Evolutionary conservation across 2,329 filamentous ascomycete genomes (phyloP).

Genomic region (Colletotrichum lini): DNA sequence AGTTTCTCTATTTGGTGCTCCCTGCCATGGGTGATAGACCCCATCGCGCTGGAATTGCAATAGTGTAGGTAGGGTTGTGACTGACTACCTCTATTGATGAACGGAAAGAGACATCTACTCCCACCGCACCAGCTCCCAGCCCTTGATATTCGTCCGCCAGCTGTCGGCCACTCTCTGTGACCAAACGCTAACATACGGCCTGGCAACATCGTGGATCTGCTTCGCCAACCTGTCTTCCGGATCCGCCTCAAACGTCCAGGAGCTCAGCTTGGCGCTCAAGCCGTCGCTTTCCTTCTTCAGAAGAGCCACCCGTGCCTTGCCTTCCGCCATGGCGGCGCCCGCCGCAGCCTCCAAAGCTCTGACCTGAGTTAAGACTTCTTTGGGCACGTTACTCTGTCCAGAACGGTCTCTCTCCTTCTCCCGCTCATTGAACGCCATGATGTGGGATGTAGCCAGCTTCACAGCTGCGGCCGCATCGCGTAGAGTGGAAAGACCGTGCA

Average conservation of each 20-base stretch:
- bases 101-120: conserved; percentile 36
- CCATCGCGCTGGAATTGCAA: not conserved
- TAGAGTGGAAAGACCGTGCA: conserved; percentile 55
- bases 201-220: conserved; percentile 33
- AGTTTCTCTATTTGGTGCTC: conserved; percentile 29
- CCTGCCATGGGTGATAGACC: conserved; percentile 2
- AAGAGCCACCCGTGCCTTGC: conserved; percentile 48
- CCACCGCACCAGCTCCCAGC: conserved; percentile 47
- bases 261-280: conserved; percentile 47
- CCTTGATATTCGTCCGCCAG: conserved; percentile 46
- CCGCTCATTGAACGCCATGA: conserved; percentile 54
- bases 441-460: conserved; percentile 51
- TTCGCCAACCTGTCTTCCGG: conserved; percentile 29
- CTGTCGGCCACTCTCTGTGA: conserved; percentile 44
- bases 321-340: conserved; percentile 51
- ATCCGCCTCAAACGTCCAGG: conserved; percentile 47
- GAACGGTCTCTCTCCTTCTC: conserved; percentile 58
- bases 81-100: not conserved
- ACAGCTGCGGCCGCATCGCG: conserved; percentile 56
- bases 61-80: not conserved
- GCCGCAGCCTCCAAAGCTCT: conserved; percentile 53
- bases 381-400: conserved; percentile 55
- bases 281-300: conserved; percentile 50
- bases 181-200: conserved; percentile 37
- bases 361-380: conserved; percentile 53